Percentiles rank a stretch among this genome's conserved stretches.
Evolutionary conservation across 805 yeast species (phyloP).

Genomic region (Lipomyces chichibuensis): DNA sequence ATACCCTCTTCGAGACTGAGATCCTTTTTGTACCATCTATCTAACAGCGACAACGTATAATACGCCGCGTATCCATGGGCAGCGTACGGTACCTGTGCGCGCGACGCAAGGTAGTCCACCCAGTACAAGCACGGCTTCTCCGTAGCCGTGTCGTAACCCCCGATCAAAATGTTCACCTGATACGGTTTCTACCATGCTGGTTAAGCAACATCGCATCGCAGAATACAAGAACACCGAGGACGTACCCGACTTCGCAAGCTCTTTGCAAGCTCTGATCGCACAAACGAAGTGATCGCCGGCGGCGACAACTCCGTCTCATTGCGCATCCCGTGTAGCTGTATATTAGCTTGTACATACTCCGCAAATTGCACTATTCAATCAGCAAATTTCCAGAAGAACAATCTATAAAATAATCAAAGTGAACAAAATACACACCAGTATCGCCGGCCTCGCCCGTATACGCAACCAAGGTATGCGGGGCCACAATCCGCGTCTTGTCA

Average conservation of each 20-base stretch:
- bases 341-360: constrained; percentile 89
- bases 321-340: constrained; percentile 83
- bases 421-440: constrained; percentile 50
- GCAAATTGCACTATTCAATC: constrained; percentile 61
- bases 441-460: constrained; percentile 97
- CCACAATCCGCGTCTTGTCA: constrained; percentile 76
- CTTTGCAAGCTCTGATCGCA: constrained; percentile 84
- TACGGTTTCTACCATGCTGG: constrained; percentile 64
- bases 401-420: not conserved
- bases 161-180: constrained; percentile 89
- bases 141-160: constrained; percentile 70
- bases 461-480: constrained; percentile 79
- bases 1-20: constrained; percentile 79
- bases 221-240: not conserved
- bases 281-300: constrained; percentile 82
- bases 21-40: constrained; percentile 82
- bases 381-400: not conserved
- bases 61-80: constrained; percentile 99
- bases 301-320: constrained; percentile 82
- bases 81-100: constrained; percentile 88
- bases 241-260: constrained; percentile 77
- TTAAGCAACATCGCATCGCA: not conserved
- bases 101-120: constrained; percentile 93
- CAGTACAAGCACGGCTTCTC: constrained; percentile 72
- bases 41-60: constrained; percentile 85